Conservation (phyloP, 352 stramenopile genomes). For the Pythium phragmitis region DNA sequence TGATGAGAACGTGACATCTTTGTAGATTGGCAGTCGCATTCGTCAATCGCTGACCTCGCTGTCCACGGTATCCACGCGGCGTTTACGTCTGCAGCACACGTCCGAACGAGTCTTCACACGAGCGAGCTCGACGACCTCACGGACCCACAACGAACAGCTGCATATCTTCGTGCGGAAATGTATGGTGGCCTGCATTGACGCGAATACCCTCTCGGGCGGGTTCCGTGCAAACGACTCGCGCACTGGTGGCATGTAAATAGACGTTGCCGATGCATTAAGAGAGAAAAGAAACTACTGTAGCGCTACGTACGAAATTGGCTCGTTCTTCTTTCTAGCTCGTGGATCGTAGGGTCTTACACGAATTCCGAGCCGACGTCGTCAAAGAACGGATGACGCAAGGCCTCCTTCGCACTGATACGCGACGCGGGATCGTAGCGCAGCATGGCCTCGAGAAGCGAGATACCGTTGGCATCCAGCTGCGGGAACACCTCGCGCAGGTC, state of each 20-base stretch:
- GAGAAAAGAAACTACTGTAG: slow-evolving; percentile 2
- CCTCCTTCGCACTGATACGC: slow-evolving; percentile 82
- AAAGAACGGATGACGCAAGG: slow-evolving; percentile 82
- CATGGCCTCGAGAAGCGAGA: slow-evolving; percentile 78
- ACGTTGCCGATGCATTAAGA: slow-evolving; percentile 17
- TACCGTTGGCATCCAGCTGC: slow-evolving; percentile 49
- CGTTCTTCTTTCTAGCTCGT: neutral
- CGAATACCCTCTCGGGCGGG: neutral
- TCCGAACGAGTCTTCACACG: slow-evolving; percentile 2
- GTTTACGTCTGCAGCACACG: slow-evolving; percentile 24
- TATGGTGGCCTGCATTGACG: neutral
- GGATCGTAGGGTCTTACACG: slow-evolving; percentile 35
- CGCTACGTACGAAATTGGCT: neutral
- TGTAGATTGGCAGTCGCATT: slow-evolving; percentile 19
- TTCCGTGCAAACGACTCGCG: neutral
- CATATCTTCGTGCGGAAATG: slow-evolving; percentile 9
- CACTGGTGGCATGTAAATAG: slow-evolving; percentile 11
- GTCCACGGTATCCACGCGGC: slow-evolving; percentile 30
- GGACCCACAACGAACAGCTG: slow-evolving; percentile 7
- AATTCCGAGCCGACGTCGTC: slow-evolving; percentile 75
- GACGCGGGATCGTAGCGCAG: slow-evolving; percentile 67
- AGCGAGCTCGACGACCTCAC: slow-evolving; percentile 26
- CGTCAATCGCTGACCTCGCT: slow-evolving; percentile 26
- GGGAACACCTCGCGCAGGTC: slow-evolving; percentile 65
- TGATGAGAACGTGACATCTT: neutral